Evolutionary conservation across 805 yeast genomes (phyloP), one percentile per base, ranked within the genome.

Genomic region (Ogataea dorogensis): DNA sequence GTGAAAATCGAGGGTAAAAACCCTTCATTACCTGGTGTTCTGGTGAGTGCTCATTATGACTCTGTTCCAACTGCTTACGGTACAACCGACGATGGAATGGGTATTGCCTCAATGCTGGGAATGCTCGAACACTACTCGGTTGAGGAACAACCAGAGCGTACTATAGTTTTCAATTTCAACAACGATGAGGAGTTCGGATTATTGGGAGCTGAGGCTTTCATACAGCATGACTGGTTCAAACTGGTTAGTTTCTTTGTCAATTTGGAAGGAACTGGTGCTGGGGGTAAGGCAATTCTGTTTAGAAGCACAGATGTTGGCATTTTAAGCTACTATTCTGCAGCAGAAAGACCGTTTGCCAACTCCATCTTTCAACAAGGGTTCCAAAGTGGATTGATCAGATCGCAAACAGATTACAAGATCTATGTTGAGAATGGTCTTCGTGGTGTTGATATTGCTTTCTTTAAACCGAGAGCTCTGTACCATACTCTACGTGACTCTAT

Each of bases 261-360:
- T 56, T 64, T 88, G 44, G 97, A 88, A 65, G 96, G 96, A 12
- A 86, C 96, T 0, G 96, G 96, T 2, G 83, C 93, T 1, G 96
- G 96, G 17, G 89, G 93, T 4, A 77, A 82, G 47, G 85, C 96
- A 1, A 69, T 86, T 14, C 63, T 88, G 31, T 87, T 89, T 58
- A 73, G 96, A 58, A 79, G 88, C n/a, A 77, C 94, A 0, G 94
- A 87, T 54, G 71, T 70, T 43, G 85, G 84, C 1, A 75, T 86
- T 9, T 77, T 83, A 2, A 72, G 73, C 42, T 71, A 76, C 46
- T 72, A 73, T 44, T 58, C 68, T 15, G 67, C 69, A 3, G 89
- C 77, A 1, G 63, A 74, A 39, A 66, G 66, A 29, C 96, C 96
- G 0, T 86, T 77, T 64, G 96, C 84, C 3, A 76, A 78, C 37